Evolutionary conservation across 2,329 filamentous ascomycete species (phyloP), one percentile per base, ranked within the genome.

Genomic region (Cryphonectria radicalis): DNA sequence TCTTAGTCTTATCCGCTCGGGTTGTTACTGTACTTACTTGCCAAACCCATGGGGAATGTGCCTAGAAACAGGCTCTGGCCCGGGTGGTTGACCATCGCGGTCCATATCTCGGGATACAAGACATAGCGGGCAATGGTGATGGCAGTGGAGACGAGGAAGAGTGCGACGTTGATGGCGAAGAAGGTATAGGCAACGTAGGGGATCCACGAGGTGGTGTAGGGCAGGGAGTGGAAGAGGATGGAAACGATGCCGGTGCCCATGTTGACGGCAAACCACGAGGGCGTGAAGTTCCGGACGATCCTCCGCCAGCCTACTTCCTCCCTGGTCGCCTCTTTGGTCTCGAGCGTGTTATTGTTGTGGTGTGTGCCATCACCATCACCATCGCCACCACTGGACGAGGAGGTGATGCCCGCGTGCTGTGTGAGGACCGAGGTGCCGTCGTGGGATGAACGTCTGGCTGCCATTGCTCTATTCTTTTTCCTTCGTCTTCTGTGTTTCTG

Each of bases 171-270:
- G 46, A 91, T 80, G 4, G 80, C 79, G 73, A 91, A 90, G 72
- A 91, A 84, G 63, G 84, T 76, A 14, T 87, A 81, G 0, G 88
- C 85, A 35, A 91, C 79, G 77, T 85, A 89, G 74, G 69, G 83
- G 0, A 91, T 80, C 82, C 85, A 87, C 14, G 74, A 73, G 1
- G 83, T 82, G 70, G 88, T 83, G 78, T 88, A 91, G 0, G 89
- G 89, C 4, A 91, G 83, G 11, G 84, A 84, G 72, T 86, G 81
- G 5, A 92, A 82, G 6, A 91, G 80, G 35, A 90, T 83, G 0
- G 87, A 87, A 0, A 88, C 85, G 57, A 91, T 87, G 17, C 90
- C 90, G 0, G 89, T 92, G 42, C 90, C 89, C 89, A 92, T 88
- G n/a, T 81, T 86, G 32, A 84, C 82, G 0, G 82, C 79, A 76